Evolutionary conservation across 2,329 filamentous ascomycete genomes (phyloP), one percentile per base, ranked within the genome.

Genomic region (Epichloe brachyelytri): DNA sequence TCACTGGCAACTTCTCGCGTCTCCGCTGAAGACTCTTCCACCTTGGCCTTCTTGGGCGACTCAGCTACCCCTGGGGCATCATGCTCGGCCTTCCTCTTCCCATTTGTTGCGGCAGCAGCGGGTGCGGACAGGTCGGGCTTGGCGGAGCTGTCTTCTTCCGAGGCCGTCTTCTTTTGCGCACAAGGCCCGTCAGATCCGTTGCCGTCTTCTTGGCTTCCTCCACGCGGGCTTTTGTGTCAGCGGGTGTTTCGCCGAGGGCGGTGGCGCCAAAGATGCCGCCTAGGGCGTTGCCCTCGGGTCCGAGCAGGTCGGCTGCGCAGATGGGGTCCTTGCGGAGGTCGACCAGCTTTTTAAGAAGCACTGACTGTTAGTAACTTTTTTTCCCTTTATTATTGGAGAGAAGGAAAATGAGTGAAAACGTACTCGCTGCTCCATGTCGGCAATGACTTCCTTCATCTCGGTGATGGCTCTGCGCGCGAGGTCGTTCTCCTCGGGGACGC

Each of bases 381-480:
- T n/a, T 10, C 20, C 6, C 4, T n/a, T 37, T 37, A 14, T 38
- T 38, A n/a, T 38, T 5, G 36, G 36, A 15, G 12, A 14, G 15
- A 38, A 38, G 36, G 15, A n/a, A 7, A 30, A 10, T 30, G 30
- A 14, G 33, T 0, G 33, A 4, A 44, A 15, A 39, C 78, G 67
- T 70, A 86, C 80, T 57, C 86, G 75, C 63, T 83, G 78, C 68
- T 88, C 82, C 79, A 93, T 87, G 57, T 93, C 87, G 49, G 77
- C 76, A 46, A 91, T 76, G 57, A 93, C 80, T 54, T 89, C 84
- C 68, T 86, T 86, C 57, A 87, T 84, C 54, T 93, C 85, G 49
- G 73, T 68, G 54, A 93, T 85, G 53, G 78, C 74, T 54, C 73
- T 73, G 58, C 79, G 72, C 41, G 77, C 77, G 55, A 79, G 62